A percentile compares a stretch with the other conserved stretches of the same genome.
Conservation (phyloP, 768 basidiomycete species). For the Rhizopogon vulgaris region DNA sequence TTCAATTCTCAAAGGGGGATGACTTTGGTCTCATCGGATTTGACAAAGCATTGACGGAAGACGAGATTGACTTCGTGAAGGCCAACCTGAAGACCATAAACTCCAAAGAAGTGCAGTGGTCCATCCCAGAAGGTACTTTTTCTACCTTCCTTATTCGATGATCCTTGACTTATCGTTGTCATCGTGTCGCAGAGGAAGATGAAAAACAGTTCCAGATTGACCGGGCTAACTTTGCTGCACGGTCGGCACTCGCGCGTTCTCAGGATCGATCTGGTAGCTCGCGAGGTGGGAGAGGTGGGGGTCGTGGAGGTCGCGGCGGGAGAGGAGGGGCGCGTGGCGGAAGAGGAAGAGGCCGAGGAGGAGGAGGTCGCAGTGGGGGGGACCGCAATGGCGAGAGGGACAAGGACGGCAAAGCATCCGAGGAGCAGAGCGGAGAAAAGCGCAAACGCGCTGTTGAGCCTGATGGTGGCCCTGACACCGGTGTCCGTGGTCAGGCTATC, state of each 20-base stretch:
- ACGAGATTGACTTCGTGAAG: conserved; percentile 66
- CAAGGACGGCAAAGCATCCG: conserved; percentile 20
- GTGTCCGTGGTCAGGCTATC: conserved; percentile 55
- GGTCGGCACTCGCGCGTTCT: conserved; percentile 36
- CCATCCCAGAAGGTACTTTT: conserved; percentile 48
- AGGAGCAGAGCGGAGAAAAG: conserved; percentile 60
- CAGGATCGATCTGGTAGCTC: conserved; percentile 30
- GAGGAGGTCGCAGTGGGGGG: conserved; percentile 11
- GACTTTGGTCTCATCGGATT: conserved; percentile 45
- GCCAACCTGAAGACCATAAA: conserved; percentile 60
- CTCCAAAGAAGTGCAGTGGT: conserved; percentile 61
- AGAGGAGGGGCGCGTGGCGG: conserved; percentile 32
- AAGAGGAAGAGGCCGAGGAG: conserved; percentile 25
- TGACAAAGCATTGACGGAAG: conserved; percentile 63
- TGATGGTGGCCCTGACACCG: conserved; percentile 68
- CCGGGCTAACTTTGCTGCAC: conserved; percentile 65
- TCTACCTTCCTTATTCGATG: background rate
- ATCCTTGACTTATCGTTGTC: conserved; percentile 1
- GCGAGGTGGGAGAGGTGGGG: conserved; percentile 42
- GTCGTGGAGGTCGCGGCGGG: conserved; percentile 27
- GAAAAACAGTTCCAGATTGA: conserved; percentile 71
- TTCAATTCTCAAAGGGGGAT: conserved; percentile 41
- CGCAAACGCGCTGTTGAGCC: conserved; percentile 73
- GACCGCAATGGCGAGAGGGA: conserved; percentile 10
- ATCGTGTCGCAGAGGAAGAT: conserved; percentile 49